phyloP scores from a whole-genome alignment of 371 early-diverging fungal genomes.

The Mucor irregularis region DNA sequence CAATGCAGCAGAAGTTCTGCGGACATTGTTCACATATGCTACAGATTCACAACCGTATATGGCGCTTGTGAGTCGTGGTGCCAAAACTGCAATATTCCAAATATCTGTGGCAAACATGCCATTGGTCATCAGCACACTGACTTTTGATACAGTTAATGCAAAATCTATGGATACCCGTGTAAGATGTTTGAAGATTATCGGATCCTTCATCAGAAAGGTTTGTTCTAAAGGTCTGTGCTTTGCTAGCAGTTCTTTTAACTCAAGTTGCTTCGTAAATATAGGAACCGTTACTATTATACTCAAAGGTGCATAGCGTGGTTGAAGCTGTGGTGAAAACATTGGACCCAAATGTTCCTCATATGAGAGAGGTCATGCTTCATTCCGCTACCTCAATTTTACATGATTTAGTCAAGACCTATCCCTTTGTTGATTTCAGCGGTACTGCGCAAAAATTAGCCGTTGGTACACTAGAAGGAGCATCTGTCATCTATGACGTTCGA shows the following conservation, averaged over 20 bases:
- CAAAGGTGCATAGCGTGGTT: slow-evolving; percentile 62
- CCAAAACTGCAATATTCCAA: slow-evolving; percentile 73
- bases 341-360: slow-evolving; percentile 76
- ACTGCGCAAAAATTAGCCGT: slow-evolving; percentile 76
- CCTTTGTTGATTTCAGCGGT: slow-evolving; percentile 76
- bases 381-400: slow-evolving; percentile 74
- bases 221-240: slow-evolving; percentile 21
- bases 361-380: slow-evolving; percentile 72
- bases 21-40: slow-evolving; percentile 65
- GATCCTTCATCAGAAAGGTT: slow-evolving; percentile 69
- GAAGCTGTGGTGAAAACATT: slow-evolving; percentile 85
- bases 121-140: slow-evolving; percentile 73
- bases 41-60: slow-evolving; percentile 41
- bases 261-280: slow-evolving; percentile 27
- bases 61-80: slow-evolving; percentile 48
- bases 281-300: slow-evolving; percentile 65
- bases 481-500: slow-evolving; percentile 80
- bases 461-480: slow-evolving; percentile 80
- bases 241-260: neutral
- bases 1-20: slow-evolving; percentile 69
- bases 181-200: slow-evolving; percentile 67
- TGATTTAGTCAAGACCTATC: slow-evolving; percentile 77
- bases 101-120: slow-evolving; percentile 71
- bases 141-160: slow-evolving; percentile 74
- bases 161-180: slow-evolving; percentile 58